Conservation (phyloP, 2,329 filamentous ascomycete species). For the Salinomyces thailandicus region DNA sequence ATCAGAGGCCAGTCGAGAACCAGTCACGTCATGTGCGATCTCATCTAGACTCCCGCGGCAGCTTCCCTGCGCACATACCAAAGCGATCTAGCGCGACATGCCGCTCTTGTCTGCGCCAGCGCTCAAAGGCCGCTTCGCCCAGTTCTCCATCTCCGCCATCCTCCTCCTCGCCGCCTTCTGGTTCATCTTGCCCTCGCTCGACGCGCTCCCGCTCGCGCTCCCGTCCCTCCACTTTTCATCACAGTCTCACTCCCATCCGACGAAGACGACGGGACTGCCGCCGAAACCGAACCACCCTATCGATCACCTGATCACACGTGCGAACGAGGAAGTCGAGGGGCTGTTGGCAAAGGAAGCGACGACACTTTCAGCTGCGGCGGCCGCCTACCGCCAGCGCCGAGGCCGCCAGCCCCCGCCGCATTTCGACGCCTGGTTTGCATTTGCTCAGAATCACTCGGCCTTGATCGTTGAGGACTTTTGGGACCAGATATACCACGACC, state of each 20-base stretch:
- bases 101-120: conserved; percentile 19
- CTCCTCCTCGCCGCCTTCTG: conserved; percentile 15
- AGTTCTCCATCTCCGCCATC: conserved; percentile 18
- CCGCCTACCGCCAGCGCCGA: conserved; percentile 33
- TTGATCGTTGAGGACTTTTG: conserved; percentile 42
- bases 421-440: conserved; percentile 40
- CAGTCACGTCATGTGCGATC: no score
- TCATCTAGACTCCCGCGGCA: no score
- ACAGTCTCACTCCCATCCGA: not conserved
- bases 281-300: conserved; percentile 28
- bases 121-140: conserved; percentile 22
- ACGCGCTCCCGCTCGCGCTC: conserved; percentile 3
- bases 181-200: conserved; percentile 14
- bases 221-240: not conserved
- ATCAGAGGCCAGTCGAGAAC: no score
- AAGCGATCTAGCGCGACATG: no score
- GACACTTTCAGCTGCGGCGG: conserved; percentile 29
- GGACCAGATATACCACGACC: conserved; percentile 41
- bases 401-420: conserved; percentile 42
- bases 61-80: no score
- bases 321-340: conserved; percentile 22
- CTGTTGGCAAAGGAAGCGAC: conserved; percentile 29
- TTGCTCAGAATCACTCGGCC: conserved; percentile 32
- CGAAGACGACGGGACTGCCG: conserved; percentile 1
- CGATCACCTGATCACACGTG: conserved; percentile 27